Base-by-base conservation (phyloP, 257 asterid genomes). In the Euphrasia confusa region DNA sequence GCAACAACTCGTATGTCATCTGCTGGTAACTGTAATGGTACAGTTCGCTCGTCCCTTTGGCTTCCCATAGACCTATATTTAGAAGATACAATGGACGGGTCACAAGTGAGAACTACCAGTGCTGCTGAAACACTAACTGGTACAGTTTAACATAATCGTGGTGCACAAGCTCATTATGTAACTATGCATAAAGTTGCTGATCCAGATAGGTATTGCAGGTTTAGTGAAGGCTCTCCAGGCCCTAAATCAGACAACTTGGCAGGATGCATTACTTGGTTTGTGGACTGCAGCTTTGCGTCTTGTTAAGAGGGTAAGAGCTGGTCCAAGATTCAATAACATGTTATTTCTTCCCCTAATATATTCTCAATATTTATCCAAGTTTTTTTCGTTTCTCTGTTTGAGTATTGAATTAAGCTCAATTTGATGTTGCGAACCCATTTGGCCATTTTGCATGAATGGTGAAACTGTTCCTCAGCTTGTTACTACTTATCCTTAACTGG, bases 201-300 rank as follows among this genome's bases (percentile, higher is more conserved):
- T 62, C 58, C 42, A 33, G 24, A 63, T 68, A 54, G 47, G 63
- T 56, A 30, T 82, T 74, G 60, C 90, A 93, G 99, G 89, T 79
- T 71, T 93, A 72, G 86, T 93, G 76, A 93, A 87, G 79, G 80
- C 94, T 79, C 87, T 93, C 49, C 90, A 82, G 80, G 89, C 96
- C 72, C 72, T 93, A 68, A 83, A 93, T 76, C 84, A 74, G 77
- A 74, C 93, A 61, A 75, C 87, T 33, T 93, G 99, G 99, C 89
- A 83, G 82, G 97, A 87, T 58, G 79, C 96, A 18, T 93, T 93
- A 80, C 96, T 93, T 66, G 97, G 95, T 52, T 70, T 93, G 74
- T 93, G 99, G 99, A 79, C 90, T 74, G 85, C 94, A 62, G 90
- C 86, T 75, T 78, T 93, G 72, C 83, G 99, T 58, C 96, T 93